Percentiles rank a stretch among this genome's conserved stretches.
phyloP scores from a whole-genome alignment of 129 eudicot species.

The carrot (Daucus carota) region DNA sequence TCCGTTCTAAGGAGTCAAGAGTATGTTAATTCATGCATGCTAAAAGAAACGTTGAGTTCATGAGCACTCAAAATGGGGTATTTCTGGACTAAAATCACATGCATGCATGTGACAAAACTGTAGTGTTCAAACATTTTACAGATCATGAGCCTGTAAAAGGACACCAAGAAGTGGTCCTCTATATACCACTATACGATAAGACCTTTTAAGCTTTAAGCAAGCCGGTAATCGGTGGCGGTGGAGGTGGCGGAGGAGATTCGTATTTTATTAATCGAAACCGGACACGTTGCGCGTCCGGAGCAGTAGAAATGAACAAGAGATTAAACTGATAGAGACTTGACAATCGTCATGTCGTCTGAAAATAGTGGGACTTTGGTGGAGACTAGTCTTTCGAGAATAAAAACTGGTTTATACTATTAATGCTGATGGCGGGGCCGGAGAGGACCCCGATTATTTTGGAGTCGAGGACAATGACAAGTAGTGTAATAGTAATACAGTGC shows the following conservation, averaged over 20 bases:
- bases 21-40: too few relatives aligned
- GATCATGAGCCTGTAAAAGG: constrained; percentile 1
- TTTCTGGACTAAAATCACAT: neutral
- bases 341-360: neutral
- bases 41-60: too few relatives aligned
- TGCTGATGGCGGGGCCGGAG: neutral
- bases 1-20: too few relatives aligned
- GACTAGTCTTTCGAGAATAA: neutral
- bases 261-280: neutral
- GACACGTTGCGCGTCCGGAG: neutral
- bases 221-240: neutral
- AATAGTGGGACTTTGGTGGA: constrained; percentile 4
- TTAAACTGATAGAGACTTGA: neutral
- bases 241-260: neutral
- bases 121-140: neutral
- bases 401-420: neutral
- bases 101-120: constrained; percentile 2
- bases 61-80: neutral
- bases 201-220: neutral
- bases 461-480: neutral
- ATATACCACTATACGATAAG: neutral
- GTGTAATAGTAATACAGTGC: neutral
- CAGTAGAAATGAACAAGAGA: constrained; percentile 5
- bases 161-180: constrained; percentile 11
- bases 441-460: neutral